Evolutionary conservation across 2,329 filamentous ascomycete species (phyloP).

Genomic region (Paecilomyces variotii): DNA sequence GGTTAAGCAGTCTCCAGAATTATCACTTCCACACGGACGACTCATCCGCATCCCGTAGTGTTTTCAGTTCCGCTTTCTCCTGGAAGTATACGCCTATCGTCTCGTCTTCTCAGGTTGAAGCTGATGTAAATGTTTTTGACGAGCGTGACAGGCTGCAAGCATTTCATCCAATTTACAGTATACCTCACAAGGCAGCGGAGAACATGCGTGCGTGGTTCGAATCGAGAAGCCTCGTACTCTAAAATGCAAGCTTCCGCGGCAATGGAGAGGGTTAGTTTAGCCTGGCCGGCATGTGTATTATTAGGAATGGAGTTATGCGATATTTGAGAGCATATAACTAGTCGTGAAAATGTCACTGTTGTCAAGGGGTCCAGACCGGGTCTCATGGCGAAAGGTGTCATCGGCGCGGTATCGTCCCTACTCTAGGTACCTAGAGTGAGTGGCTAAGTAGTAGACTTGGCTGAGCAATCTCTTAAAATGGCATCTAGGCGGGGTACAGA

Average conservation of each 20-base stretch:
- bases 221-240: constrained; percentile 6
- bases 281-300: background rate
- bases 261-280: background rate
- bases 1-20: constrained; percentile 75
- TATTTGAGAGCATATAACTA: background rate
- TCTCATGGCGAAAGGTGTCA: background rate
- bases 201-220: constrained; percentile 57
- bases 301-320: background rate
- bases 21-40: constrained; percentile 39
- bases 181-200: constrained; percentile 63
- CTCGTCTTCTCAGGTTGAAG: constrained; percentile 40
- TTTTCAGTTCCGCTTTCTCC: constrained; percentile 30
- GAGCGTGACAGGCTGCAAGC: constrained; percentile 60
- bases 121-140: constrained; percentile 57
- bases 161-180: constrained; percentile 77
- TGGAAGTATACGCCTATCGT: constrained; percentile 32
- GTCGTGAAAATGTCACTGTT: background rate
- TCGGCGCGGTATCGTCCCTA: background rate
- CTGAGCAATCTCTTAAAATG: background rate
- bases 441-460: background rate
- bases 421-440: background rate
- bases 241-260: background rate
- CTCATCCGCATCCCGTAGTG: constrained; percentile 21
- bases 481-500: background rate
- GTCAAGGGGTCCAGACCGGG: background rate